A percentile compares a stretch with the other conserved stretches of the same genome.
phyloP scores from a whole-genome alignment of 352 stramenopile genomes.

The Blastocystis sp. region DNA sequence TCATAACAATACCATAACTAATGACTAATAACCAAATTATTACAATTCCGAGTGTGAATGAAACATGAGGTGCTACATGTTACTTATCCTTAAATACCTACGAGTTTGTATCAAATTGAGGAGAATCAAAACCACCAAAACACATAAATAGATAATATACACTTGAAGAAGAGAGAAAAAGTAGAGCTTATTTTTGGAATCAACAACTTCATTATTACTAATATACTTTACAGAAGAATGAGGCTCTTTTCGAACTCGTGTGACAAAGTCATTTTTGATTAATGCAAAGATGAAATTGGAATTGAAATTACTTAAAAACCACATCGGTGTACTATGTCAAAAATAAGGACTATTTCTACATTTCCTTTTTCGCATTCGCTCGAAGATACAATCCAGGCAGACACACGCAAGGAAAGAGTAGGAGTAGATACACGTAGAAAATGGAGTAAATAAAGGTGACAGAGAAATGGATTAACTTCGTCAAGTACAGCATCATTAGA shows the following conservation, averaged over 20 bases:
- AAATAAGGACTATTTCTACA: background rate
- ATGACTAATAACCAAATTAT: background rate
- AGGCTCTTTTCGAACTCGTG: background rate
- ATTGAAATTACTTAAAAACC: conserved; percentile 48
- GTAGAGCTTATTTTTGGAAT: conserved; percentile 29
- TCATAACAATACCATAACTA: background rate
- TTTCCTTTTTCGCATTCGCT: conserved; percentile 18
- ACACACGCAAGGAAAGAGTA: background rate
- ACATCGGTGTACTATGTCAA: conserved; percentile 4
- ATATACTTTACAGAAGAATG: conserved; percentile 19
- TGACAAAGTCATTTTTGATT: conserved; percentile 35
- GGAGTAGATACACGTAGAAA: background rate
- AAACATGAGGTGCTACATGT: background rate
- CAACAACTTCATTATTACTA: conserved; percentile 40
- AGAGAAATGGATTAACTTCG: background rate
- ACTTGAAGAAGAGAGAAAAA: conserved; percentile 7
- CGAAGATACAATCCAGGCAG: background rate
- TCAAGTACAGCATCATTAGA: conserved; percentile 43
- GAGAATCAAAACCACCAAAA: background rate
- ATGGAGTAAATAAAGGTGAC: background rate
- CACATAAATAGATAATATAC: background rate
- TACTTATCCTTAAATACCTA: background rate
- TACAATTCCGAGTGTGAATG: background rate
- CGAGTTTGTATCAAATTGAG: background rate
- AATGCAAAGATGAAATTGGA: conserved; percentile 24